A percentile compares a stretch with the other conserved stretches of the same genome.
Evolutionary conservation across 2,329 filamentous ascomycete genomes (phyloP).

Genomic region (Macrophomina tecta): DNA sequence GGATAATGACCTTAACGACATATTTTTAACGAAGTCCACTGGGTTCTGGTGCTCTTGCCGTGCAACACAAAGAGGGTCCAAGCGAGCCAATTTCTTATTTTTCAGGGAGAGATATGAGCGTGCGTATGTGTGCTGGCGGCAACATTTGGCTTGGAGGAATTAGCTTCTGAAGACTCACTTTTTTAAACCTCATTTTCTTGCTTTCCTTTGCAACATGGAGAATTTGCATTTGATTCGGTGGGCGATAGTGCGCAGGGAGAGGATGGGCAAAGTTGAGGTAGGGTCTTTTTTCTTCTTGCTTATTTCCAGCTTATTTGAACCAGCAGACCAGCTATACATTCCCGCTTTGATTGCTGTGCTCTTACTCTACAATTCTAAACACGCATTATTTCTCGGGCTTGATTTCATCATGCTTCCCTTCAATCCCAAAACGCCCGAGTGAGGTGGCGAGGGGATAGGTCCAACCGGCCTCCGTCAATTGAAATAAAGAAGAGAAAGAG

Average conservation of each 20-base stretch:
- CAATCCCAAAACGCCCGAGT: no score
- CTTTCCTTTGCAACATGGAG: not conserved
- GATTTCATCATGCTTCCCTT: no score
- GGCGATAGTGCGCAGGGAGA: not conserved
- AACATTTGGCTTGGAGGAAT: not conserved
- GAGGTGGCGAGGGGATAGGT: no score
- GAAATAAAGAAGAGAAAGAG: no score
- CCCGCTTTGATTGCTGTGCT: not conserved
- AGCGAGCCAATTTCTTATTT: conserved; percentile 1
- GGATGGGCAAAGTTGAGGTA: conserved; percentile 16
- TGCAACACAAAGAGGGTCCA: not conserved
- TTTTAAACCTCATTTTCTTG: not conserved
- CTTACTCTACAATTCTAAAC: no score
- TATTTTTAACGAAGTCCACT: conserved; percentile 11
- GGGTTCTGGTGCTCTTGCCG: not conserved
- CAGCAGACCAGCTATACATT: conserved; percentile 7
- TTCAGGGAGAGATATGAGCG: not conserved
- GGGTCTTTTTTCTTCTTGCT: not conserved
- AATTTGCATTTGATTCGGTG: no score
- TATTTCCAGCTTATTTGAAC: not conserved
- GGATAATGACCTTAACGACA: conserved; percentile 21
- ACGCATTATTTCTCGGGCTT: no score
- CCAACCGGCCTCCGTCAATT: no score
- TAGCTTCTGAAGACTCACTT: conserved; percentile 1
- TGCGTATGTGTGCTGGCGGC: conserved; percentile 1